Conservation (phyloP, 129 eudicot species). For the Cynara cardunculus region DNA sequence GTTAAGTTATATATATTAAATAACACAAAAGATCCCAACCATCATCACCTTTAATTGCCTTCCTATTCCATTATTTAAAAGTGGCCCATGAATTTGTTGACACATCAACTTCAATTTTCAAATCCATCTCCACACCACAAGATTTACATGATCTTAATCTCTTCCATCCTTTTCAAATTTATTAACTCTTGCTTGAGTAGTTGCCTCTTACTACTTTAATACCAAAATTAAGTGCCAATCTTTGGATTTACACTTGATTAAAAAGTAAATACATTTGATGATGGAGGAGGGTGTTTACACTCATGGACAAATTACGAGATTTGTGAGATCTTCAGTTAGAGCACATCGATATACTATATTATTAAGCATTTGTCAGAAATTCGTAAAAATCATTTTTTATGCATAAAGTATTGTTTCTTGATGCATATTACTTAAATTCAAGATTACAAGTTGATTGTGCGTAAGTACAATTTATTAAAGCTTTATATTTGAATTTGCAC, state of each 20-base stretch:
- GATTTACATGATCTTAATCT: slow-evolving; percentile 20
- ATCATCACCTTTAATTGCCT: background rate
- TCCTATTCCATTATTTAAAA: slow-evolving; percentile 17
- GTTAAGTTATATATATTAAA: slow-evolving; percentile 16
- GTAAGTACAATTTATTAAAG: too few species aligned
- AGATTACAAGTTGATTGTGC: too few species aligned
- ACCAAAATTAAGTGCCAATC: background rate
- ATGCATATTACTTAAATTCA: too few species aligned
- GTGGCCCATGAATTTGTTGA: slow-evolving; percentile 23
- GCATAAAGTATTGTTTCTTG: too few species aligned
- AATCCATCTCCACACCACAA: slow-evolving; percentile 15
- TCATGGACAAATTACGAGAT: too few species aligned
- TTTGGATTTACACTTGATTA: background rate
- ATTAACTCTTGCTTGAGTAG: background rate
- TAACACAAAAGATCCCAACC: slow-evolving; percentile 1
- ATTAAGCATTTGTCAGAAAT: too few species aligned
- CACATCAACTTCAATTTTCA: slow-evolving; percentile 20
- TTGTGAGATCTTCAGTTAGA: too few species aligned
- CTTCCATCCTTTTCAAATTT: slow-evolving; percentile 23
- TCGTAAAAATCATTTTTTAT: too few species aligned
- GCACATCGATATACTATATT: too few species aligned
- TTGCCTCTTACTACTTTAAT: slow-evolving; percentile 20
- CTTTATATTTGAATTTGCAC: too few species aligned
- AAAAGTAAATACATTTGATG: background rate
- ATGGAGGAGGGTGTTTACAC: background rate